Percentiles rank a stretch among this genome's conserved stretches.
phyloP scores from a whole-genome alignment of 2,329 filamentous ascomycete species.

The Rutstroemia sp. region DNA sequence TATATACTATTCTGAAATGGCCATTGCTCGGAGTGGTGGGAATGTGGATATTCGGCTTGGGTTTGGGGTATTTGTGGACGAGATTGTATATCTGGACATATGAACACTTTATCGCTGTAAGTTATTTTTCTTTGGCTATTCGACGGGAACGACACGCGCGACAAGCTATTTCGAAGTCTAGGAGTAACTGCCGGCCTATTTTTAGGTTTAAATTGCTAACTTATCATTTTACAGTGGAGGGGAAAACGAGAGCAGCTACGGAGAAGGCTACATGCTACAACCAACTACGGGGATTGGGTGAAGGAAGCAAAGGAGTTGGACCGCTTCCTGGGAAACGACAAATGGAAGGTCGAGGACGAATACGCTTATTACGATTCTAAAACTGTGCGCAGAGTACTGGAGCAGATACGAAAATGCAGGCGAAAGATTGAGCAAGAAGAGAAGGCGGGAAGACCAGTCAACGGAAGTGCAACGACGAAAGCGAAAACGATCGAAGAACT shows the following conservation, averaged over 20 bases:
- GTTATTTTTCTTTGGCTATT: background rate
- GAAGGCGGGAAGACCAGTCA: constrained; percentile 30
- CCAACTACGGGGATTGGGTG: constrained; percentile 78
- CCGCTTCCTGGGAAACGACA: constrained; percentile 68
- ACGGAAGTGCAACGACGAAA: constrained; percentile 32
- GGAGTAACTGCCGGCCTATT: background rate
- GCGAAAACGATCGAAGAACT: constrained; percentile 64
- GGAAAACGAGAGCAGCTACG: constrained; percentile 68
- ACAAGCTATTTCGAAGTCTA: too few species aligned
- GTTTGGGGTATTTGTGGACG: constrained; percentile 69
- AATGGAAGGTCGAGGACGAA: constrained; percentile 71
- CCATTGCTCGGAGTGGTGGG: constrained; percentile 75
- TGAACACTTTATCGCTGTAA: constrained; percentile 40
- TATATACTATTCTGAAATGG: constrained; percentile 88
- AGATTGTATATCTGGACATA: constrained; percentile 87
- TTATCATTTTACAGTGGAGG: constrained; percentile 66
- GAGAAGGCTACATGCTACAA: constrained; percentile 61
- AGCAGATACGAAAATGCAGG: constrained; percentile 63
- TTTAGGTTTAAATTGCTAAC: background rate
- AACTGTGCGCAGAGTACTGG: constrained; percentile 69
- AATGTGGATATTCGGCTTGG: constrained; percentile 71
- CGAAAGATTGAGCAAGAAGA: constrained; percentile 48
- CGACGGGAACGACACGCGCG: background rate
- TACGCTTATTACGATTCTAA: constrained; percentile 83
- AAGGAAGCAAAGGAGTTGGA: constrained; percentile 73